phyloP scores from a whole-genome alignment of 169 alveolate species.

The Eimeria acervulina region DNA sequence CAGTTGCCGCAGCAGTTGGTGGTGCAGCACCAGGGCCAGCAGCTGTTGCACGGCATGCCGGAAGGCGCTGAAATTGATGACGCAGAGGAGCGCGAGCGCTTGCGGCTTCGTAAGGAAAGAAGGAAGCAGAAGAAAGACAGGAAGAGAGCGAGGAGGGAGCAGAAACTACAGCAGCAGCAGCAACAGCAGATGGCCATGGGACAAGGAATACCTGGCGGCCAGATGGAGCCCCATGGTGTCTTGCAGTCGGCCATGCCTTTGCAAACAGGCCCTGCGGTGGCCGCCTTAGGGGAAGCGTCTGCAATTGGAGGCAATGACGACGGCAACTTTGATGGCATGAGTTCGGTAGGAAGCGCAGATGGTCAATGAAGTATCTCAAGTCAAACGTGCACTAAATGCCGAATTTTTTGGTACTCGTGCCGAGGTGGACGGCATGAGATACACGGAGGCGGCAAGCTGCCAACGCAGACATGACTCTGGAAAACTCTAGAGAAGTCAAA shows the following conservation, averaged over 20 bases:
- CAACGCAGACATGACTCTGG: neutral
- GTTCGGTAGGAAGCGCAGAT: conserved; percentile 69
- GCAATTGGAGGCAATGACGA: conserved; percentile 50
- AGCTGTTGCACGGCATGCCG: conserved; percentile 58
- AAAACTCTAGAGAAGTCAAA: neutral
- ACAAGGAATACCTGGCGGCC: neutral
- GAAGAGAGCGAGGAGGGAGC: conserved; percentile 57
- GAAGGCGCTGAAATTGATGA: conserved; percentile 17
- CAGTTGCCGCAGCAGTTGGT: conserved; percentile 35
- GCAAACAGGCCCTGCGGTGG: neutral
- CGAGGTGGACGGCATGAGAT: neutral
- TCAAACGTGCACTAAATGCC: neutral
- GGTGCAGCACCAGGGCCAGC: conserved; percentile 57
- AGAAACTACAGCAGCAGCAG: conserved; percentile 51
- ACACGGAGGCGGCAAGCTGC: neutral
- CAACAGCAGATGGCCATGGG: conserved; percentile 54
- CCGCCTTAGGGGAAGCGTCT: neutral
- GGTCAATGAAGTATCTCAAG: neutral
- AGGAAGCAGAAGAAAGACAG: conserved; percentile 63
- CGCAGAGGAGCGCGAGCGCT: conserved; percentile 66
- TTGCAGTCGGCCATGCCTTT: neutral
- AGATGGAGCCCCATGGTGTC: neutral
- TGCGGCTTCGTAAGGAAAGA: conserved; percentile 62
- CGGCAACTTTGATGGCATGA: conserved; percentile 34
- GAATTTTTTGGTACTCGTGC: conserved; percentile 1